Evolutionary conservation across 495 filamentous ascomycete genomes (phyloP).

Genomic region (Lasiosphaeriaceae sp.): DNA sequence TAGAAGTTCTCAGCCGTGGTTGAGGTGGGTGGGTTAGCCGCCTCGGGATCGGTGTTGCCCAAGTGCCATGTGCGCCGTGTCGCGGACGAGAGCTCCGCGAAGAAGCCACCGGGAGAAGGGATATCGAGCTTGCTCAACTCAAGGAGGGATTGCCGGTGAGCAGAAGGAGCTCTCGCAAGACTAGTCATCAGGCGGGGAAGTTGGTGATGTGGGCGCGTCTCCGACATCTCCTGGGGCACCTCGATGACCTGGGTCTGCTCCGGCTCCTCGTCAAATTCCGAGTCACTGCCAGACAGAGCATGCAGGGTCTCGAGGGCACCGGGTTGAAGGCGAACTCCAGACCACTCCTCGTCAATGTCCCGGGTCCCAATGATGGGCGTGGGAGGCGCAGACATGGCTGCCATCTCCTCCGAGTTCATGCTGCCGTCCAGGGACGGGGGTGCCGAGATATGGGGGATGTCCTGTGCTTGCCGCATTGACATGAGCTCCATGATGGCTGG

Average conservation of each 20-base stretch:
- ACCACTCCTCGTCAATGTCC: slow-evolving; percentile 52
- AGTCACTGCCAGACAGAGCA: slow-evolving; percentile 60
- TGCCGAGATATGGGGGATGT: slow-evolving; percentile 69
- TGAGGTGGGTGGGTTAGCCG: slow-evolving; percentile 59
- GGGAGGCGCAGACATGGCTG: slow-evolving; percentile 69
- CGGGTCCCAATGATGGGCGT: slow-evolving; percentile 68
- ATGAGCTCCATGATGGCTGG: slow-evolving; percentile 67
- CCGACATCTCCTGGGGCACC: slow-evolving; percentile 37
- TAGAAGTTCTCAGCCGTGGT: slow-evolving; percentile 84
- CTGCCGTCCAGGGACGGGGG: slow-evolving; percentile 88
- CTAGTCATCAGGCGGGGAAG: slow-evolving; percentile 37
- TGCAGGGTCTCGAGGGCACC: slow-evolving; percentile 74
- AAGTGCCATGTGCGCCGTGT: slow-evolving; percentile 74
- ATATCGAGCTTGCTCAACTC: slow-evolving; percentile 71
- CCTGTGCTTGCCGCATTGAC: slow-evolving; percentile 44
- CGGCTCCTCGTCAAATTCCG: slow-evolving; percentile 46
- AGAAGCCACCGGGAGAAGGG: slow-evolving; percentile 87
- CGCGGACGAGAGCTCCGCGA: slow-evolving; percentile 69
- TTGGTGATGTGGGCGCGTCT: slow-evolving; percentile 30
- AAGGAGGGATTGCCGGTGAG: slow-evolving; percentile 43
- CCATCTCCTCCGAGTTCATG: slow-evolving; percentile 78
- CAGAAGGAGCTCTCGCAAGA: slow-evolving; percentile 26
- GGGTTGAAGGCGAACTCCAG: slow-evolving; percentile 68
- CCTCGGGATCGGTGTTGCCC: slow-evolving; percentile 40
- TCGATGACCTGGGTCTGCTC: slow-evolving; percentile 50